These are phyloP conservation scores for Obba rivulosa DNA, from an alignment of 768 basidiomycete species.

Conservation along the genomic window DNA sequence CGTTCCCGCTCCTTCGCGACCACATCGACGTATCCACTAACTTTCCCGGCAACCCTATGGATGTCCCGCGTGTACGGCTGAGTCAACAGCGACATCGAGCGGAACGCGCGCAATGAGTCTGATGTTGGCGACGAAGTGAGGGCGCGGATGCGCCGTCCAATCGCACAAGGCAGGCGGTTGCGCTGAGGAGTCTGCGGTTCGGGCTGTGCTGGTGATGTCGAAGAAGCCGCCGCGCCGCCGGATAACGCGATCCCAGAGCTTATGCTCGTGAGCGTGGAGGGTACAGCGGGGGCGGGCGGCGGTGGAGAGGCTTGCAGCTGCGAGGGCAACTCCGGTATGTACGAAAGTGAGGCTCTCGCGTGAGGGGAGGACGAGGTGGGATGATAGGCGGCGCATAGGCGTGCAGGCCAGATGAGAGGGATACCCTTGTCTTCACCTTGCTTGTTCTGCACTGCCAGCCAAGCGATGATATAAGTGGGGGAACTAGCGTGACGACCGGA, in stretches of 20 bases:
- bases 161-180: conserved; percentile 14
- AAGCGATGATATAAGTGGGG: conserved; percentile 56
- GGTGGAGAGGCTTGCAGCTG: conserved; percentile 55
- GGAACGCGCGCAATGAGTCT: conserved; percentile 38
- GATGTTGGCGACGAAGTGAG: conserved; percentile 28
- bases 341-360: conserved; percentile 39
- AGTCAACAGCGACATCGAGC: conserved; percentile 40
- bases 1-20: conserved; percentile 72
- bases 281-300: conserved; percentile 25
- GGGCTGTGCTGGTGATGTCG: conserved; percentile 3
- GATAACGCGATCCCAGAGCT: background rate
- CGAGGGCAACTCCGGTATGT: conserved; percentile 59
- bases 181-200: conserved; percentile 1
- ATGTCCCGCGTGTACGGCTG: conserved; percentile 40
- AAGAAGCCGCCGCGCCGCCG: background rate
- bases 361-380: conserved; percentile 30
- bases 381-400: conserved; percentile 48
- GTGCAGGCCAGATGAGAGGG: conserved; percentile 65
- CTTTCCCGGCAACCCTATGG: conserved; percentile 50
- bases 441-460: conserved; percentile 70
- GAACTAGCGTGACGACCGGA: background rate
- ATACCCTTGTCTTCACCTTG: conserved; percentile 80
- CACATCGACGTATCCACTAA: conserved; percentile 68
- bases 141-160: conserved; percentile 26
- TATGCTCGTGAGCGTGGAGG: conserved; percentile 3